These are phyloP conservation scores for Auricularia sp. DNA, from an alignment of 768 basidiomycete species.

Conservation along the genomic window DNA sequence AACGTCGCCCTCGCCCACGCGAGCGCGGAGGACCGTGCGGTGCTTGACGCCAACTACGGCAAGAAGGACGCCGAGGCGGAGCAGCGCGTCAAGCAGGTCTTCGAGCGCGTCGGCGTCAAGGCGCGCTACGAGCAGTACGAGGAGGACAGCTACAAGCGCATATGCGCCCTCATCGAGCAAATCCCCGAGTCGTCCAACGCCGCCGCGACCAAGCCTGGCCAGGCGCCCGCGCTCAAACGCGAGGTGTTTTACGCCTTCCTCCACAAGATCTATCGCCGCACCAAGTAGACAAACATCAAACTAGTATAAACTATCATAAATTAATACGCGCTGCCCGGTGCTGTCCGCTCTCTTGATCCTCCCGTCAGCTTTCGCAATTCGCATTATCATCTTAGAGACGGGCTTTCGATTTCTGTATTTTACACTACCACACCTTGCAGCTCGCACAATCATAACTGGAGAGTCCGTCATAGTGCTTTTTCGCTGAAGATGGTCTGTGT, in stretches of 20 bases:
- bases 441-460: too few relatives aligned
- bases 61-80: conserved; percentile 40
- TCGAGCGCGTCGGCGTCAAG: conserved; percentile 56
- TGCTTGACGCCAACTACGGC: conserved; percentile 58
- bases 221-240: conserved; percentile 34
- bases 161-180: conserved; percentile 58
- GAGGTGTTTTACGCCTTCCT: conserved; percentile 81
- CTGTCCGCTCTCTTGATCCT: too few relatives aligned
- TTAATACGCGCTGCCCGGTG: too few relatives aligned
- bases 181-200: conserved; percentile 46
- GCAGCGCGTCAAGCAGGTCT: conserved; percentile 57
- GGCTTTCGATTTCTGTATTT: too few relatives aligned
- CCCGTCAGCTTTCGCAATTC: too few relatives aligned
- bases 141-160: conserved; percentile 50
- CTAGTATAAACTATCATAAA: too few relatives aligned
- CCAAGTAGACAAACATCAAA: conserved; percentile 27
- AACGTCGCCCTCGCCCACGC: conserved; percentile 67
- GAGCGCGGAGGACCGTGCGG: conserved; percentile 42
- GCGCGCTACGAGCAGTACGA: conserved; percentile 71
- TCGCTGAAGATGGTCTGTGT: too few relatives aligned
- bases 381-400: too few relatives aligned
- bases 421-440: too few relatives aligned
- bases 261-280: conserved; percentile 68
- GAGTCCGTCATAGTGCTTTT: too few relatives aligned
- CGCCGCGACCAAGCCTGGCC: conserved; percentile 14